These are phyloP conservation scores for Geranium rotundifolium DNA, from an alignment of 345 rosid species.

Conservation along the genomic window DNA sequence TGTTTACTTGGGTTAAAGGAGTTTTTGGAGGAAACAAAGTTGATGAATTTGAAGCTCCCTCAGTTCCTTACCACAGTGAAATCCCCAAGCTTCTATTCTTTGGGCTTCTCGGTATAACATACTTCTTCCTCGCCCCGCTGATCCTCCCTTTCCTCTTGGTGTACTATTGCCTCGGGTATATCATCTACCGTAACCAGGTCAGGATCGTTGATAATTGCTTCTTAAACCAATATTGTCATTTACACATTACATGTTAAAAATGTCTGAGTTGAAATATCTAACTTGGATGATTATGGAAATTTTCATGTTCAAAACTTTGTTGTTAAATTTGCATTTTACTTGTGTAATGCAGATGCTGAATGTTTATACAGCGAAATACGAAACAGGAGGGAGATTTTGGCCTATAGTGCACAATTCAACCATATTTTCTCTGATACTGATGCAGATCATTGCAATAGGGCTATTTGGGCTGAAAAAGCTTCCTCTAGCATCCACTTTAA, in stretches of 20 bases:
- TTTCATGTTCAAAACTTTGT: neutral
- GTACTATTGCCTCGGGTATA: constrained; percentile 73
- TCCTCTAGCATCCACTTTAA: constrained; percentile 63
- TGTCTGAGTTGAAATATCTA: neutral
- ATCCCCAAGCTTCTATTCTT: constrained; percentile 64
- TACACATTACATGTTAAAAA: no score
- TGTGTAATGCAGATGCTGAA: constrained; percentile 49
- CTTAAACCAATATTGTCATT: neutral
- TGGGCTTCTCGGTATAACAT: constrained; percentile 74
- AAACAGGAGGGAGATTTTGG: constrained; percentile 74
- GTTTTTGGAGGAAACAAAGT: constrained; percentile 26
- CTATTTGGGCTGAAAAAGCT: constrained; percentile 71
- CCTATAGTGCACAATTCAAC: constrained; percentile 65
- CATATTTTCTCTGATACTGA: constrained; percentile 63
- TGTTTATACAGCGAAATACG: constrained; percentile 63
- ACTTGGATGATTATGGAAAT: no score
- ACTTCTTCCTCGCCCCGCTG: constrained; percentile 79
- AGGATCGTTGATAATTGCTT: neutral
- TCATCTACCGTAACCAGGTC: constrained; percentile 89
- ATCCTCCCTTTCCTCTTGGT: constrained; percentile 81
- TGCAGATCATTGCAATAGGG: constrained; percentile 82
- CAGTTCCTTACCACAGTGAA: constrained; percentile 51
- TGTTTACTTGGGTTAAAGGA: constrained; percentile 27
- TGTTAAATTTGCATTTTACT: neutral
- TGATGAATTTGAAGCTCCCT: constrained; percentile 51